Percentiles rank a stretch among this genome's conserved stretches.
These are phyloP conservation scores for Tubosaeta brunneosetosa DNA, from an alignment of 768 basidiomycete species.

Conservation along the genomic window DNA sequence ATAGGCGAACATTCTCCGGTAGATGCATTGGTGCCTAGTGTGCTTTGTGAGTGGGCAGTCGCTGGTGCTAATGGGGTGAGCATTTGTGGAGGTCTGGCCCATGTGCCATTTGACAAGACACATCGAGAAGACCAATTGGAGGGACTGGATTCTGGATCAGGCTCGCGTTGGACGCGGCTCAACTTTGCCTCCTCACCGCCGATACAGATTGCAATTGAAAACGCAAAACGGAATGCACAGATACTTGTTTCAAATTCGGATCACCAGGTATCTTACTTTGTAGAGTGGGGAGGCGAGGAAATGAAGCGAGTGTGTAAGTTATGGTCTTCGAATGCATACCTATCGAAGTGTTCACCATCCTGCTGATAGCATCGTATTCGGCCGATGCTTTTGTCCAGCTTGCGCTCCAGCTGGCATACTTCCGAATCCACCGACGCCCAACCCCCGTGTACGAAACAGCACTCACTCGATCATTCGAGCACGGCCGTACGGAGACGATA, in stretches of 20 bases:
- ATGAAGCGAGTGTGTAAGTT: conserved; percentile 68
- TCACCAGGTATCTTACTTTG: conserved; percentile 76
- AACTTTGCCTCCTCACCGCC: conserved; percentile 71
- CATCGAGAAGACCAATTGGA: not conserved
- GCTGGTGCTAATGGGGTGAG: conserved; percentile 23
- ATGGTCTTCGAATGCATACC: not conserved
- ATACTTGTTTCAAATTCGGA: conserved; percentile 74
- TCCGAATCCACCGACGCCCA: conserved; percentile 66
- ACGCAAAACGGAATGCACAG: conserved; percentile 54
- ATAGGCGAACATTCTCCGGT: conserved; percentile 89
- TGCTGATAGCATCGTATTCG: conserved; percentile 41
- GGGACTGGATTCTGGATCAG: conserved; percentile 7
- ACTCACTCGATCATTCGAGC: conserved; percentile 79
- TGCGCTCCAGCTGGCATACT: conserved; percentile 89
- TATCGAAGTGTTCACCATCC: not conserved
- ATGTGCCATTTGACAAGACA: conserved; percentile 10
- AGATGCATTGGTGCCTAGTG: conserved; percentile 86
- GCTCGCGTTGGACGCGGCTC: conserved; percentile 52
- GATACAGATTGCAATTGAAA: conserved; percentile 51
- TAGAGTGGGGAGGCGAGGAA: conserved; percentile 82
- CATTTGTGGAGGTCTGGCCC: conserved; percentile 52
- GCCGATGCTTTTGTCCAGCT: conserved; percentile 91
- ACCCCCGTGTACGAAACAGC: conserved; percentile 94
- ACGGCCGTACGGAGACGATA: conserved; percentile 88
- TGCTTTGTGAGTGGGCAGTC: conserved; percentile 79